Base-by-base conservation (phyloP, 148 eudicot species). In the Silene conica region DNA sequence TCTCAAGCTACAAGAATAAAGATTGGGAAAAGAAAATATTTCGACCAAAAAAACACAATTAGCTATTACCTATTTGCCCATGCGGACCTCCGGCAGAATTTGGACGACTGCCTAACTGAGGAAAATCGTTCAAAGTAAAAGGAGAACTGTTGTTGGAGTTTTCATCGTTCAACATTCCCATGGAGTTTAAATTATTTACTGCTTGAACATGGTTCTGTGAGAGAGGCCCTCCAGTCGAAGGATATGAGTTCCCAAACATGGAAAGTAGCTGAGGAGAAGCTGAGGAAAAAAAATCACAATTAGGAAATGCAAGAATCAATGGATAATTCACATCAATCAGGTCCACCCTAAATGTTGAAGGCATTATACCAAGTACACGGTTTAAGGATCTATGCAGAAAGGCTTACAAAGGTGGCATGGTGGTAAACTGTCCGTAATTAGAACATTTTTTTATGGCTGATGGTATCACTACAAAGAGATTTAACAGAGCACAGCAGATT, bases 1-100 rank as follows among this genome's bases (percentile, higher is more conserved):
- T 43, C 52, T 68, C 52, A 70, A 77, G 61, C 67, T 66, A 66
- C 69, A 83, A 38, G 34, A 22, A 59, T 21, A 45, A 79, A 38
- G 23, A 41, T 69, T 41, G 59, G 16, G 16, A 15, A 50, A 56
- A 19, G 25, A 25, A 55, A 67, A 31, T 2, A 31, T 2, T 31
- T n/a, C 16, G 46, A 8, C 52, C 23, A 38, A 52, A 72, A 58
- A 72, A 43, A 71, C 15, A 74, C 62, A 31, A 46, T 15, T 3
- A 67, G 4, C 25, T 64, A 15, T 56, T 82, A 95, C 98, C 96
- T 70, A 92, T 66, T 85, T 95, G 98, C 71, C 98, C 98, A 70
- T 90, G 98, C 61, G 91, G 92, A 73, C 98, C 98, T 76, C 98
- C 97, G 71, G 98, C 86, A 70, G 98, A 95, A 83, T 83, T 88